Percentiles rank a stretch among this genome's conserved stretches.
Conservation (phyloP, 345 rosid genomes). For the Schrenkiella parvula region DNA sequence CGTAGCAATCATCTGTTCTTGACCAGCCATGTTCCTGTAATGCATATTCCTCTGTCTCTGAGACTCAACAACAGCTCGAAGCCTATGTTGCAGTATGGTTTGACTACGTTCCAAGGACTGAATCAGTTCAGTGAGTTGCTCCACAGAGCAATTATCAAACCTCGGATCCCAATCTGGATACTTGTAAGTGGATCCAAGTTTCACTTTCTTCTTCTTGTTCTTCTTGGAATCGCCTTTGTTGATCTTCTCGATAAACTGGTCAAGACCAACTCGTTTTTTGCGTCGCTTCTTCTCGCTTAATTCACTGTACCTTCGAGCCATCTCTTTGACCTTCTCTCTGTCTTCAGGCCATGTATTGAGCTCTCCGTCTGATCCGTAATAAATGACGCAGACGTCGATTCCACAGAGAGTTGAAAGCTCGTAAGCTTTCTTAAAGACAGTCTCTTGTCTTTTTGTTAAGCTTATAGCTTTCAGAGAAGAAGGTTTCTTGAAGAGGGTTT, state of each 20-base stretch:
- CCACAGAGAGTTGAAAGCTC: slow-evolving; percentile 30
- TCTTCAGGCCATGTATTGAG: slow-evolving; percentile 29
- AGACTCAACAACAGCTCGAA: background rate
- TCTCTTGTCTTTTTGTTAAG: slow-evolving; percentile 7
- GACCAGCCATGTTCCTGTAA: slow-evolving; percentile 9
- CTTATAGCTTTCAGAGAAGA: slow-evolving; percentile 2
- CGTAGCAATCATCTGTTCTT: slow-evolving; percentile 2
- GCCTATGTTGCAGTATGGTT: background rate
- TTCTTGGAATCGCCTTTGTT: background rate
- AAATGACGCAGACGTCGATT: slow-evolving; percentile 28
- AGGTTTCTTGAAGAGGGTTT: background rate
- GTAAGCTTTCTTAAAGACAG: slow-evolving; percentile 27
- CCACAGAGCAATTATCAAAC: slow-evolving; percentile 21
- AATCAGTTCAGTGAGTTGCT: slow-evolving; percentile 7
- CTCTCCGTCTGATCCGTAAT: slow-evolving; percentile 12
- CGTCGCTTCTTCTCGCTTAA: slow-evolving; percentile 8
- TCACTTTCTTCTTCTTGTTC: slow-evolving; percentile 3
- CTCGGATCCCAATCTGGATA: slow-evolving; percentile 24
- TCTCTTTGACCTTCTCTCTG: slow-evolving; percentile 18
- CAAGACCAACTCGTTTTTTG: slow-evolving; percentile 16
- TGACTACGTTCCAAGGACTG: slow-evolving; percentile 14
- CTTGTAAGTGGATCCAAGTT: background rate
- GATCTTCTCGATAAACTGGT: background rate
- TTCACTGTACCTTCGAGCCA: slow-evolving; percentile 17
- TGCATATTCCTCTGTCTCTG: slow-evolving; percentile 15